Evolutionary conservation across 208 protist species (phyloP), one percentile per base, ranked within the genome.

Genomic region (Trypanosomatidae sp.): DNA sequence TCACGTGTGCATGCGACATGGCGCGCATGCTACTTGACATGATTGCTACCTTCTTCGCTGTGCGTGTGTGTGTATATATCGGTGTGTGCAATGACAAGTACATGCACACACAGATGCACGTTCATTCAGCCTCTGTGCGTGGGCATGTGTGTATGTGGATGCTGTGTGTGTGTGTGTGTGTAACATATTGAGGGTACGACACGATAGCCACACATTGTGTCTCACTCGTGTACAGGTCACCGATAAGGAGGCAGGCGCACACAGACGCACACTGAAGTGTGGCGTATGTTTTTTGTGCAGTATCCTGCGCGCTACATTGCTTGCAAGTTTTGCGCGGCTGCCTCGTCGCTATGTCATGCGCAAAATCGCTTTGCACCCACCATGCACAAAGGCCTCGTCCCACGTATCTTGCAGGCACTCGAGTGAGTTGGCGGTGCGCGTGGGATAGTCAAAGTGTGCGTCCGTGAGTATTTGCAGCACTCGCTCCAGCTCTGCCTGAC

Each of bases 321-420:
- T n/a, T n/a, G n/a, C n/a, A n/a, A n/a, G n/a, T n/a, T 24, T 47
- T 43, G 41, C 39, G n/a, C 33, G 6, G n/a, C 23, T 51, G 16
- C 22, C 57, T 63, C 8, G 6, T 43, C 28, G 19, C 24, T 30
- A 33, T n/a, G 45, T 37, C 16, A 84, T 43, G 26, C 56, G 41
- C 19, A 88, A 44, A 4, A 88, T 38, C 11, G 58, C 79, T 39
- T 88, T 88, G 39, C 41, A 43, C 15, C 79, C 79, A 13, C 79
- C 79, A 15, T 71, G 49, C 16, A 88, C 68, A 50, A 76, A 88
- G n/a, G 62, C 51, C 5, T 71, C 45, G 48, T 88, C 79, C 79
- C 79, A 88, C 19, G 75, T 56, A 11, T 66, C 65, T 27, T 72
- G 73, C 27, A 88, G 54, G 43, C 68, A 55, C 45, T 78, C 64